Evolutionary conservation across 2,329 filamentous ascomycete genomes (phyloP).

Genomic region (Trichoderma sp.): DNA sequence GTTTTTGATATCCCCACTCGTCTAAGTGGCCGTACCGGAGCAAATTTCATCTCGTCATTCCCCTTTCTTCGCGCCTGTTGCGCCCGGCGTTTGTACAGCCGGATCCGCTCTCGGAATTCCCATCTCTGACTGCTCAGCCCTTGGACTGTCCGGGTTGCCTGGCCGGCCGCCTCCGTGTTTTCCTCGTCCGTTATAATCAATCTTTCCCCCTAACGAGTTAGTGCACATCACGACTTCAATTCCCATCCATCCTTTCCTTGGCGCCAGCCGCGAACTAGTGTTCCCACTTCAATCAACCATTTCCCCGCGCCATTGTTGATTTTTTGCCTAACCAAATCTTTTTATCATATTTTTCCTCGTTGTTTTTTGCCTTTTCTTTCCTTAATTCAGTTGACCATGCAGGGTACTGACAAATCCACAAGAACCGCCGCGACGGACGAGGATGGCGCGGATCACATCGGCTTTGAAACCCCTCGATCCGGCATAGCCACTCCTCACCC

Average conservation of each 20-base stretch:
- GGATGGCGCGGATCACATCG: slow-evolving; percentile 72
- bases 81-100: slow-evolving; percentile 15
- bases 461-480: slow-evolving; percentile 82
- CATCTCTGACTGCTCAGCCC: slow-evolving; percentile 23
- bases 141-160: slow-evolving; percentile 20
- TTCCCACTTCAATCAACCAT: slow-evolving; percentile 31
- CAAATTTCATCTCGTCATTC: slow-evolving; percentile 33
- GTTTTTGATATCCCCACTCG: slow-evolving; percentile 26
- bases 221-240: slow-evolving; percentile 18
- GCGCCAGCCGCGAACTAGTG: slow-evolving; percentile 40
- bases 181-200: slow-evolving; percentile 27
- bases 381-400: slow-evolving; percentile 37
- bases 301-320: slow-evolving; percentile 21
- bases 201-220: slow-evolving; percentile 14
- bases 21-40: slow-evolving; percentile 29
- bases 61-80: slow-evolving; percentile 23
- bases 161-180: slow-evolving; percentile 30
- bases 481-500: slow-evolving; percentile 91
- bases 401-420: slow-evolving; percentile 51
- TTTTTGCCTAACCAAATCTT: slow-evolving; percentile 24
- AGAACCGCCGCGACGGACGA: slow-evolving; percentile 62
- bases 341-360: slow-evolving; percentile 24
- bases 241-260: slow-evolving; percentile 24
- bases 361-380: slow-evolving; percentile 21
- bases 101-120: slow-evolving; percentile 31